Evolutionary conservation across 768 basidiomycete genomes (phyloP).

Genomic region (Tricholoma flavovirens): DNA sequence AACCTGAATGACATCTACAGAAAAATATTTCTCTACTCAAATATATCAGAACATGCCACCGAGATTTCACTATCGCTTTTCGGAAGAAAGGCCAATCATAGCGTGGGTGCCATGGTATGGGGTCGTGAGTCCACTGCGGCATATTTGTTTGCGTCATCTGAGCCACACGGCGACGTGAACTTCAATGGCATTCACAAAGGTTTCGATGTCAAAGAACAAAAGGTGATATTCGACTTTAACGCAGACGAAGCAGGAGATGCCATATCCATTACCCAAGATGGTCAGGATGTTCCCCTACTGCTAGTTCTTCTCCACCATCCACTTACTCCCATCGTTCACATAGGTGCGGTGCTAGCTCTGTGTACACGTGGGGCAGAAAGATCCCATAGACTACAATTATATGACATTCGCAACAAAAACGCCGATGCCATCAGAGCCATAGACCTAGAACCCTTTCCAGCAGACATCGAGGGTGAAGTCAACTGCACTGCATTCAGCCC

Average conservation of each 20-base stretch:
- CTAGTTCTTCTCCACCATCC: neutral
- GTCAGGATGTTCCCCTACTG: slow-evolving; percentile 22
- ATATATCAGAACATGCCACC: slow-evolving; percentile 5
- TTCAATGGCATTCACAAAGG: slow-evolving; percentile 43
- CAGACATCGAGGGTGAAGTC: slow-evolving; percentile 35
- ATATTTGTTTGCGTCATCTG: slow-evolving; percentile 52
- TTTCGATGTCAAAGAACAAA: slow-evolving; percentile 34
- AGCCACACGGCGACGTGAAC: slow-evolving; percentile 27
- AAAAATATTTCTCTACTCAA: slow-evolving; percentile 18
- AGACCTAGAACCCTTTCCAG: slow-evolving; percentile 31
- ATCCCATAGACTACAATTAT: slow-evolving; percentile 40
- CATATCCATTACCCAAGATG: slow-evolving; percentile 39
- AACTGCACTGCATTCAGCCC: slow-evolving; percentile 50
- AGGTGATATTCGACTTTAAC: slow-evolving; percentile 30
- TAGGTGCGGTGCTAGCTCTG: slow-evolving; percentile 29
- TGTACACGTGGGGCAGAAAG: slow-evolving; percentile 24
- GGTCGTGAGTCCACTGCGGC: slow-evolving; percentile 34
- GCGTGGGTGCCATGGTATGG: slow-evolving; percentile 48
- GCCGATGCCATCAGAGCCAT: slow-evolving; percentile 23
- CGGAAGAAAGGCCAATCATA: slow-evolving; percentile 17
- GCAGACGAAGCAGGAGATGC: slow-evolving; percentile 50
- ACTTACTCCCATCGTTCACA: neutral
- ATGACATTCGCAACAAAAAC: slow-evolving; percentile 38
- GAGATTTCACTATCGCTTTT: slow-evolving; percentile 10
- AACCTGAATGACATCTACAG: slow-evolving; percentile 5